Evolutionary conservation across 2,329 filamentous ascomycete species (phyloP).

Genomic region (Botryotinia convoluta): DNA sequence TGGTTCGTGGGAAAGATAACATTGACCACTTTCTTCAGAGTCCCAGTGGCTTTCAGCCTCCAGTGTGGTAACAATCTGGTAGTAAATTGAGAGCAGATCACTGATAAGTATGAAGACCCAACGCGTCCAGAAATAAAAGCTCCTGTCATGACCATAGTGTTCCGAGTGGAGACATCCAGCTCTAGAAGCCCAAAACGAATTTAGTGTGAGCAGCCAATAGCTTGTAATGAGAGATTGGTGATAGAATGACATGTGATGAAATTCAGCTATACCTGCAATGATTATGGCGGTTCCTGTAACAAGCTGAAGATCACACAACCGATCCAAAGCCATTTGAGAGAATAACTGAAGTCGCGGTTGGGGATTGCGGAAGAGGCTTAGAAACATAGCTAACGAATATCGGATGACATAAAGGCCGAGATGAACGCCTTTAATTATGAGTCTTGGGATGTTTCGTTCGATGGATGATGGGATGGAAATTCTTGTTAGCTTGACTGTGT

Average conservation of each 20-base stretch:
- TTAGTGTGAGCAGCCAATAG: slow-evolving; percentile 25
- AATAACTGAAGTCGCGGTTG: slow-evolving; percentile 12
- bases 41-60: slow-evolving; percentile 22
- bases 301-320: slow-evolving; percentile 24
- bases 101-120: slow-evolving; percentile 14
- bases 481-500: slow-evolving; percentile 3
- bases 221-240: slow-evolving; percentile 22
- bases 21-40: slow-evolving; percentile 18
- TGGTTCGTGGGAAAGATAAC: slow-evolving; percentile 21
- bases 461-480: neutral
- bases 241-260: slow-evolving; percentile 22
- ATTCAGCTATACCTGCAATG: slow-evolving; percentile 22
- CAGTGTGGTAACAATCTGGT: slow-evolving; percentile 10
- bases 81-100: slow-evolving; percentile 18
- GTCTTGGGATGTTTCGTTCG: neutral
- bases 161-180: slow-evolving; percentile 18
- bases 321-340: slow-evolving; percentile 18
- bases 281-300: slow-evolving; percentile 23
- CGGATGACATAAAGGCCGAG: neutral
- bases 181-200: slow-evolving; percentile 23
- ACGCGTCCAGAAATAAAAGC: slow-evolving; percentile 22
- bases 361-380: slow-evolving; percentile 9
- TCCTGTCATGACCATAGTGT: slow-evolving; percentile 10
- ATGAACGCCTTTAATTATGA: neutral
- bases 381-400: slow-evolving; percentile 5